Conservation (phyloP, 352 stramenopile species). For the Pythium diclinum region DNA sequence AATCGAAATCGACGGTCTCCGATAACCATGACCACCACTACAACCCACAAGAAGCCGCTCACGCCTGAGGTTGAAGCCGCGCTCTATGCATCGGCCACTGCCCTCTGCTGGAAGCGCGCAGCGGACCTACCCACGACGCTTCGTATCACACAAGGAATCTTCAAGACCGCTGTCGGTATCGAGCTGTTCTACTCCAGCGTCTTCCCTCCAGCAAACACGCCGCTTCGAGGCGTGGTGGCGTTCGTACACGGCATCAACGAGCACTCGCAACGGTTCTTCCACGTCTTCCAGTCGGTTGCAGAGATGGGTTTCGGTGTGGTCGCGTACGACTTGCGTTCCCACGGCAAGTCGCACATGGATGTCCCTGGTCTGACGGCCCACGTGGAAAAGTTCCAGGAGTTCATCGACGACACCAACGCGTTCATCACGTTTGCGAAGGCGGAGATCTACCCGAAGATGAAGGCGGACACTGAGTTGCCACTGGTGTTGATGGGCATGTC, state of each 20-base stretch:
- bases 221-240: constrained; percentile 28
- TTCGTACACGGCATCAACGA: constrained; percentile 27
- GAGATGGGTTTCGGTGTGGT: constrained; percentile 7
- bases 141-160: constrained; percentile 2
- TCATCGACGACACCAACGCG: constrained; percentile 21
- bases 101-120: constrained; percentile 20
- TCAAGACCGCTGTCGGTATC: neutral
- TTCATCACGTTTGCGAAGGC: constrained; percentile 18
- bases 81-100: constrained; percentile 11
- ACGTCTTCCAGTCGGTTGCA: constrained; percentile 21
- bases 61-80: neutral
- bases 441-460: constrained; percentile 11
- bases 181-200: constrained; percentile 21
- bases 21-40: neutral
- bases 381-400: constrained; percentile 12
- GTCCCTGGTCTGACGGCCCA: constrained; percentile 1
- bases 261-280: constrained; percentile 23
- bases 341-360: constrained; percentile 16
- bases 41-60: neutral
- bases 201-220: constrained; percentile 14
- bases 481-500: constrained; percentile 21
- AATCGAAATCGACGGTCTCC: neutral
- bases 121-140: constrained; percentile 10
- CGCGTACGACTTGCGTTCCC: constrained; percentile 18
- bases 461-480: neutral